These are phyloP conservation scores for Cercis canadensis DNA, from an alignment of 306 rosid species.

Conservation along the genomic window DNA sequence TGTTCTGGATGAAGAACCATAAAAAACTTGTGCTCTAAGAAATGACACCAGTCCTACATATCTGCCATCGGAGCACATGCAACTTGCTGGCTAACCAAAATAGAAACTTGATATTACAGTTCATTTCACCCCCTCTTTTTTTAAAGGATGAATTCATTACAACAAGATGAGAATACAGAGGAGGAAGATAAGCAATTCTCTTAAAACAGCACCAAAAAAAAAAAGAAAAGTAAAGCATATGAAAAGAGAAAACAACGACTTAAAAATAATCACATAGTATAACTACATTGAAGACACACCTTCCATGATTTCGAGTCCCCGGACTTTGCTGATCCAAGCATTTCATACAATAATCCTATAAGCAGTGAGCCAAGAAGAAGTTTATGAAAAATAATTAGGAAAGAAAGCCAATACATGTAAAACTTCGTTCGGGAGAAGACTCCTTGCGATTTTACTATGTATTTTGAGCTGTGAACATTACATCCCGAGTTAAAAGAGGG, in stretches of 20 bases:
- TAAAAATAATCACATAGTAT: background rate
- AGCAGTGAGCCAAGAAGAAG: constrained; percentile 26
- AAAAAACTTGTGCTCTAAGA: background rate
- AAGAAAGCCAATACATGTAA: constrained; percentile 12
- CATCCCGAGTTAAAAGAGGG: background rate
- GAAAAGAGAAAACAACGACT: background rate
- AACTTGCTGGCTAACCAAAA: too few species aligned
- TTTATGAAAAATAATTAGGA: background rate
- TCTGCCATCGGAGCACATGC: too few species aligned
- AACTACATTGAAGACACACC: constrained; percentile 51
- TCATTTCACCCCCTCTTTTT: background rate
- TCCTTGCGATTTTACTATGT: background rate
- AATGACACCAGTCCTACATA: too few species aligned
- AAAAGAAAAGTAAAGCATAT: background rate
- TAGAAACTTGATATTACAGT: too few species aligned
- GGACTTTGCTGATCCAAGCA: constrained; percentile 87
- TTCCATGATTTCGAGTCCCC: constrained; percentile 86
- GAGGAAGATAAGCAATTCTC: background rate
- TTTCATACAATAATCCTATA: constrained; percentile 74
- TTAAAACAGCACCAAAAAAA: background rate
- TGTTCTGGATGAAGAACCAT: background rate
- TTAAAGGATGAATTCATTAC: background rate
- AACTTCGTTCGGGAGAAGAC: constrained; percentile 1
- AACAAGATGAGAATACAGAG: background rate
- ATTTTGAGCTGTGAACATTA: constrained; percentile 11